phyloP scores from a whole-genome alignment of 139 green algal species.

The Bryopsis sp. region DNA sequence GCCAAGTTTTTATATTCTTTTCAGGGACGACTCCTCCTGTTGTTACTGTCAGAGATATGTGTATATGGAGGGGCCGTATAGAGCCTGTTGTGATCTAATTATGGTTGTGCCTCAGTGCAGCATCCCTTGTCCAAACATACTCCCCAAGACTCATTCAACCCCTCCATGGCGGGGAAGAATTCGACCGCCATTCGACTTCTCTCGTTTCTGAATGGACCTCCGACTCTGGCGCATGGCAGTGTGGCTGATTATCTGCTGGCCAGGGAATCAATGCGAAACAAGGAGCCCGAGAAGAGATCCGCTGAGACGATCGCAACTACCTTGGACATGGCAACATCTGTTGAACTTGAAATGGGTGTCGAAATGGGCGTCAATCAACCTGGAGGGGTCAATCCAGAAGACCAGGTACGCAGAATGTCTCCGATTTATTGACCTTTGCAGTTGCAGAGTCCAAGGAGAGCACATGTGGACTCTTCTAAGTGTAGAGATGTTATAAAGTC shows the following conservation, averaged over 20 bases:
- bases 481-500: too few species aligned
- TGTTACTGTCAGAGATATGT: background rate
- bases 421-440: too few species aligned
- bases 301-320: background rate
- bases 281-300: background rate
- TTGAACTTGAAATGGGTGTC: background rate
- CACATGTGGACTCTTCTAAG: too few species aligned
- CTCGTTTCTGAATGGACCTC: constrained; percentile 6
- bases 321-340: background rate
- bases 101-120: background rate
- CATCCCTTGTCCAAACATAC: background rate
- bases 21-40: background rate
- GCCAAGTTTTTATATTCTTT: background rate
- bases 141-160: background rate
- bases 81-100: background rate
- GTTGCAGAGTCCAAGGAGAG: too few species aligned
- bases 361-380: background rate
- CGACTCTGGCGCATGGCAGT: constrained; percentile 7
- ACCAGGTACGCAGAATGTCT: too few species aligned
- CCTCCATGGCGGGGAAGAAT: too few species aligned
- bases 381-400: too few species aligned
- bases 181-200: background rate
- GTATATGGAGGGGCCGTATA: background rate
- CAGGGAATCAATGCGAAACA: background rate
- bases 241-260: background rate